Conservation (phyloP, 2,329 filamentous ascomycete genomes). For the Westerdykella sp. region DNA sequence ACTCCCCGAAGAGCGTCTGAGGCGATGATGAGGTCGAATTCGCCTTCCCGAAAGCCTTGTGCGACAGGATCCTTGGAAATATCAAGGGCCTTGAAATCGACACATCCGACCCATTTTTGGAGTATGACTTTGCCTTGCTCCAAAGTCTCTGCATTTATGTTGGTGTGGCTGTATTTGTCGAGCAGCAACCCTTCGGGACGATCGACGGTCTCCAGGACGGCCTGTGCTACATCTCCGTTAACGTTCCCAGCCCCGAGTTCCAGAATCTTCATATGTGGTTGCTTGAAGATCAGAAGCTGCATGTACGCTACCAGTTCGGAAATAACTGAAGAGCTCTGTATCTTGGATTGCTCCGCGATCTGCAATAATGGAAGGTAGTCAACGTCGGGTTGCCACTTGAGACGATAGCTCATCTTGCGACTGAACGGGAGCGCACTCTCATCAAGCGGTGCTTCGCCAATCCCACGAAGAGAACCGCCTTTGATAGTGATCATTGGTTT, state of each 20-base stretch:
- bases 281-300: constrained; percentile 1
- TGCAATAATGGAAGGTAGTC: not conserved
- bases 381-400: not conserved
- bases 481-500: not conserved
- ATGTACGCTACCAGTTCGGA: constrained; percentile 3
- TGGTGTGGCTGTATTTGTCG: constrained; percentile 13
- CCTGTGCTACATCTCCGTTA: constrained; percentile 11
- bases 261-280: constrained; percentile 7
- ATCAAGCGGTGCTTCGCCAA: not conserved
- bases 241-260: constrained; percentile 18
- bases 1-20: constrained; percentile 20
- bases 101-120: not conserved
- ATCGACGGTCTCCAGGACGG: constrained; percentile 2
- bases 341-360: too few species aligned
- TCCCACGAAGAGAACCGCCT: not conserved
- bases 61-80: not conserved
- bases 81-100: constrained; percentile 1
- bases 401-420: not conserved
- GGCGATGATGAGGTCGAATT: constrained; percentile 7
- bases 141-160: constrained; percentile 17
- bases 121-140: not conserved
- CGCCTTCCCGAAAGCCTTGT: not conserved
- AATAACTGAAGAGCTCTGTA: too few species aligned
- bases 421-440: not conserved
- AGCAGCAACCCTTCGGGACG: too few species aligned